These are phyloP conservation scores for Monosporascus sp. DNA, from an alignment of 2,329 filamentous ascomycete genomes.

Conservation along the genomic window DNA sequence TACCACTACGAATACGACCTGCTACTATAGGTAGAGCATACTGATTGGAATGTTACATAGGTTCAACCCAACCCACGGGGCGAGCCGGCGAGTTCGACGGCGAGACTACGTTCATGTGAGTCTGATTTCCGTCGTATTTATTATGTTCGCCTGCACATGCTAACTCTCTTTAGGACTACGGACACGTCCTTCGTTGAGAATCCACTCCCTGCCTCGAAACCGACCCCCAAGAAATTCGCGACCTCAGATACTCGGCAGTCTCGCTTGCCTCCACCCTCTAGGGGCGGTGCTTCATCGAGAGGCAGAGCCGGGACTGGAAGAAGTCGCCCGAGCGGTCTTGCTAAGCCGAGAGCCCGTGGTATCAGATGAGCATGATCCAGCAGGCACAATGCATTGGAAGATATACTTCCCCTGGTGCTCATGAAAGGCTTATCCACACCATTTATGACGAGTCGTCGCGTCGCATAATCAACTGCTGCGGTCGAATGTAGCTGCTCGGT, in stretches of 20 bases:
- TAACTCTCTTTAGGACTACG: constrained; percentile 60
- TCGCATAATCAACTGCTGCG: neutral
- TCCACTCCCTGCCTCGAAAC: constrained; percentile 54
- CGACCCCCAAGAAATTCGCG: constrained; percentile 40
- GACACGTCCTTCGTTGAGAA: constrained; percentile 90
- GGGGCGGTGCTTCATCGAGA: constrained; percentile 33
- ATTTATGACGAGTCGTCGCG: neutral
- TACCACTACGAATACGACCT: constrained; percentile 1
- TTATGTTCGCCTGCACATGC: neutral
- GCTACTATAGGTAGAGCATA: constrained; percentile 4
- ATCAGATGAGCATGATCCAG: constrained; percentile 32
- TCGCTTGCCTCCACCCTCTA: constrained; percentile 40
- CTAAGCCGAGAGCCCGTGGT: constrained; percentile 41
- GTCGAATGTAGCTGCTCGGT: neutral
- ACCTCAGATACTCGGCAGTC: constrained; percentile 41
- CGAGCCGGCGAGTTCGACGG: constrained; percentile 37
- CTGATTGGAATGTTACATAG: constrained; percentile 3
- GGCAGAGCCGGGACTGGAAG: constrained; percentile 32
- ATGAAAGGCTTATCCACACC: neutral
- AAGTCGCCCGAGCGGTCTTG: constrained; percentile 41
- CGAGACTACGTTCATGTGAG: constrained; percentile 83
- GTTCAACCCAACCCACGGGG: constrained; percentile 23
- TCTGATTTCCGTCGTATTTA: constrained; percentile 13
- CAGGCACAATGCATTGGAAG: too few species aligned
- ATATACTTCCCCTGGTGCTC: too few species aligned